phyloP scores from a whole-genome alignment of 257 asterid species.

The Apocynum venetum region DNA sequence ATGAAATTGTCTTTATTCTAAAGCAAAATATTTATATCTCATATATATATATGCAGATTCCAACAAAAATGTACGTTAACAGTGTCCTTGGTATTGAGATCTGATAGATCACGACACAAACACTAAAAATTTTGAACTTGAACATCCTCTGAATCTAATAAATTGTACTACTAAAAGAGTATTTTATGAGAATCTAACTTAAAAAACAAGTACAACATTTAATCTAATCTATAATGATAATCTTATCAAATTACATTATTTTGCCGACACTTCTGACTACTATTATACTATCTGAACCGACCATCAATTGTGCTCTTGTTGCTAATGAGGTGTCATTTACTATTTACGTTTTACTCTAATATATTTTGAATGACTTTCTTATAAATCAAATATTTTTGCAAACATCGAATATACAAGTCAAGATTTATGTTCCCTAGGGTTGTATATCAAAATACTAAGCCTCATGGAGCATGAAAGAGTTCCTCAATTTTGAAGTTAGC shows the following conservation, averaged over 20 bases:
- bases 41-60: too few species aligned
- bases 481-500: too few species aligned
- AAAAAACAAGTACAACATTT: not conserved
- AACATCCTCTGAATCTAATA: not conserved
- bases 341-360: too few species aligned
- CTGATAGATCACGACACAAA: not conserved
- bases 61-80: too few species aligned
- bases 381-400: not conserved
- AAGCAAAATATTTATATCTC: too few species aligned
- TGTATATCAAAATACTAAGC: not conserved
- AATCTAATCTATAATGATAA: too few species aligned
- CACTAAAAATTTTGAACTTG: not conserved
- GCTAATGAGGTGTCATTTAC: not conserved
- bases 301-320: conserved; percentile 15
- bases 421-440: conserved; percentile 11
- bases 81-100: too few species aligned
- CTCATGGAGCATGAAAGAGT: too few species aligned
- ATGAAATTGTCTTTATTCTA: too few species aligned
- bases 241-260: not conserved
- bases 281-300: conserved; percentile 33
- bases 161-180: not conserved
- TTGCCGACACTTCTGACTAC: conserved; percentile 18
- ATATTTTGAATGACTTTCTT: too few species aligned
- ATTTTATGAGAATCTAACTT: conserved; percentile 14
- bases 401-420: conserved; percentile 8